Conservation (phyloP, 176 grass and related monocot genomes). For the Rhynchospora pubera region DNA sequence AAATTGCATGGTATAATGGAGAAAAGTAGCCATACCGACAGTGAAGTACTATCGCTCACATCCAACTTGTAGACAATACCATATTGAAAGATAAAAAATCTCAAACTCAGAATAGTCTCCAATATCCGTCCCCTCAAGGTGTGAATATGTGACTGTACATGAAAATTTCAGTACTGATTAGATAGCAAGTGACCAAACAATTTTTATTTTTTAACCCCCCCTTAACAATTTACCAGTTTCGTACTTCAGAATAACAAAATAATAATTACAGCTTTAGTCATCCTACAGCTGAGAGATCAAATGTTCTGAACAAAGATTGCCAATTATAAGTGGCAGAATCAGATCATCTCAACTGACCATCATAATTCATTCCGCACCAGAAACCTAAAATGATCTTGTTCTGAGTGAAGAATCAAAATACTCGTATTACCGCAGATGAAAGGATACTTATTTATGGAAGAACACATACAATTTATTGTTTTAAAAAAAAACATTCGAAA, state of each 20-base stretch:
- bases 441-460: too few relatives aligned
- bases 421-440: slow-evolving; percentile 8
- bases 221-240: background rate
- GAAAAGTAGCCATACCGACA: slow-evolving; percentile 44
- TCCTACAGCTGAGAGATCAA: background rate
- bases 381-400: background rate
- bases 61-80: slow-evolving; percentile 89
- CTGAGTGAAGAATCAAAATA: background rate
- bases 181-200: background rate
- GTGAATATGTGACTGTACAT: slow-evolving; percentile 72
- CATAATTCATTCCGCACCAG: background rate
- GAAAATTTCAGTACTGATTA: slow-evolving; percentile 14
- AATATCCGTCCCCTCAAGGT: slow-evolving; percentile 73
- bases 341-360: background rate
- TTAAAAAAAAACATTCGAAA: too few relatives aligned
- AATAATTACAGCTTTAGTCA: background rate
- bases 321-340: background rate
- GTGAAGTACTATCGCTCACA: slow-evolving; percentile 40
- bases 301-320: background rate
- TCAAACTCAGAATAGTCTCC: slow-evolving; percentile 71
- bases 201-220: background rate
- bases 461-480: too few relatives aligned
- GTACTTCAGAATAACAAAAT: too few relatives aligned
- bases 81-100: slow-evolving; percentile 91
- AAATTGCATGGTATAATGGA: slow-evolving; percentile 8